Conservation (phyloP, 306 rosid species). For the Oxytropis ochrocephala region DNA sequence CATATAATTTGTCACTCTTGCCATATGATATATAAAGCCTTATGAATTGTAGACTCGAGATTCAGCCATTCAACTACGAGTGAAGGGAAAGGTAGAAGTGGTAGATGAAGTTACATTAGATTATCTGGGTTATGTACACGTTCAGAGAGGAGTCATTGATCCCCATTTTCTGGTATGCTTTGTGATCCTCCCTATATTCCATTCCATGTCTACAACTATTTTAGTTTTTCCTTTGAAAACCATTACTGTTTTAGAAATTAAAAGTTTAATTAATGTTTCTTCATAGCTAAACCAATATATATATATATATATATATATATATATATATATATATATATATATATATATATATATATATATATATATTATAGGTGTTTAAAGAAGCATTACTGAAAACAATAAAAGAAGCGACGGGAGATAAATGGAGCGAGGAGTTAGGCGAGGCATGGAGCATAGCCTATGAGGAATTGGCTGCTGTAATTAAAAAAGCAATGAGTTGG, state of each 20-base stretch:
- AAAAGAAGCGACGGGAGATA: constrained; percentile 21
- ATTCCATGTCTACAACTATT: no score
- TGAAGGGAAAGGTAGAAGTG: neutral
- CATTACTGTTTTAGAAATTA: no score
- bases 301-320: no score
- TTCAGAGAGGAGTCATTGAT: constrained; percentile 14
- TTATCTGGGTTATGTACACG: constrained; percentile 17
- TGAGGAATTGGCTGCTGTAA: constrained; percentile 16
- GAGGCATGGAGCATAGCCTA: constrained; percentile 25
- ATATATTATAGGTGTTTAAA: constrained; percentile 28
- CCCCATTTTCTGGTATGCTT: constrained; percentile 17
- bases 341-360: no score
- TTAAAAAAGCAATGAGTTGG: constrained; percentile 9
- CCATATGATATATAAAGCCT: neutral
- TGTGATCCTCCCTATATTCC: no score
- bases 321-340: no score
- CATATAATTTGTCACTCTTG: no score
- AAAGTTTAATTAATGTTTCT: no score
- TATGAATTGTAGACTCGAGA: neutral
- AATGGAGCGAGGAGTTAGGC: constrained; percentile 24
- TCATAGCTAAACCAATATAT: no score
- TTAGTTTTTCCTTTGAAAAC: no score
- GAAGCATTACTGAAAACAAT: constrained; percentile 23
- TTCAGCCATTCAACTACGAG: constrained; percentile 19
- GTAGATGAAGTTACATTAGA: neutral